phyloP scores from a whole-genome alignment of 1,284 basidiomycete species.

The Neonothopanus nambi region DNA sequence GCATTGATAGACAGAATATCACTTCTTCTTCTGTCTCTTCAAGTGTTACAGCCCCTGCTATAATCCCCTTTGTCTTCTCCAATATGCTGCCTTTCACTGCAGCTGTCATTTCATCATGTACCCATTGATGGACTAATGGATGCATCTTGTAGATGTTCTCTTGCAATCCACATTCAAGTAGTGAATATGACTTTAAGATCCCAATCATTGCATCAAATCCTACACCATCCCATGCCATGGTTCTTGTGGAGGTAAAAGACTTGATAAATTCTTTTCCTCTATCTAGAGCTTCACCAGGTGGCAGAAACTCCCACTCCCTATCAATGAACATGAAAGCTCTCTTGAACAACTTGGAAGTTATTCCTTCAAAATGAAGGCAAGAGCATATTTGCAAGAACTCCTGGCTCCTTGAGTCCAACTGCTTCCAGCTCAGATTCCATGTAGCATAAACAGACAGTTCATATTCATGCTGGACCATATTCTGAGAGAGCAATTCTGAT shows the following conservation, averaged over 20 bases:
- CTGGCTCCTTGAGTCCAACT: neutral
- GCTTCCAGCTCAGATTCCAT: too few species aligned
- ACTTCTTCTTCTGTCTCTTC: too few species aligned
- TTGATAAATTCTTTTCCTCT: too few species aligned
- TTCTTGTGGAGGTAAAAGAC: too few species aligned
- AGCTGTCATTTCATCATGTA: neutral
- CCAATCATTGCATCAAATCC: neutral
- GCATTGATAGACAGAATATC: too few species aligned
- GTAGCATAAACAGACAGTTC: neutral
- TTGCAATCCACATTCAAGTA: too few species aligned
- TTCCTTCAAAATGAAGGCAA: neutral
- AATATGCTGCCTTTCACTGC: neutral
- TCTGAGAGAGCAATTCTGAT: neutral
- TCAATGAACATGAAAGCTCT: too few species aligned
- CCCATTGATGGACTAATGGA: neutral
- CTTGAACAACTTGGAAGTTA: neutral
- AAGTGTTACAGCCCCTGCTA: too few species aligned
- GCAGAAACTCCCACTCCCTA: too few species aligned
- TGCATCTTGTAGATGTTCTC: neutral
- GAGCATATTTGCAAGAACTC: neutral
- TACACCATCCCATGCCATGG: neutral
- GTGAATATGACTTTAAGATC: neutral
- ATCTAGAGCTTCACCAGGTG: too few species aligned
- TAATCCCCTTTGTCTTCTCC: neutral
- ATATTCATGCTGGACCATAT: neutral